These are phyloP conservation scores for Metschnikowia cubensis DNA, from an alignment of 805 yeast genomes.

Conservation along the genomic window DNA sequence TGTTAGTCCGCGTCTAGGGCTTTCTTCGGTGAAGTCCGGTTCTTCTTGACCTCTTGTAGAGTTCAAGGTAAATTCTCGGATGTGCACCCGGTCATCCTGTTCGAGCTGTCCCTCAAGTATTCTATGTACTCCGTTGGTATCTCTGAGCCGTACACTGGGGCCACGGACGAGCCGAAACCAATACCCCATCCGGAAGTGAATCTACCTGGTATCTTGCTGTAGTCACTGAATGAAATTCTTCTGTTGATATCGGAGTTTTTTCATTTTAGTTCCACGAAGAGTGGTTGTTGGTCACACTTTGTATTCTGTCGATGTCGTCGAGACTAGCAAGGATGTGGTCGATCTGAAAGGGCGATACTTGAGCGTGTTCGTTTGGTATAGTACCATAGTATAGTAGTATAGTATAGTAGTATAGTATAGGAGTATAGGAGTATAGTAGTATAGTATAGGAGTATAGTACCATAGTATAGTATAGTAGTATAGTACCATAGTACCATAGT, in stretches of 20 bases:
- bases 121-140: not conserved
- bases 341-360: not conserved
- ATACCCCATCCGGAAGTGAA: too few species aligned
- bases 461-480: too few species aligned
- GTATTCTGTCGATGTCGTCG: not conserved
- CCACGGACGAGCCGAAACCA: too few species aligned
- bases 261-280: not conserved
- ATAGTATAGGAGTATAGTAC: too few species aligned
- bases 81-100: not conserved
- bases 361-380: too few species aligned
- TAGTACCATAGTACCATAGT: too few species aligned
- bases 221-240: not conserved
- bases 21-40: not conserved
- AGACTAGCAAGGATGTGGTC: not conserved
- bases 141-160: too few species aligned
- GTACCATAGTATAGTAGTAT: too few species aligned
- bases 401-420: too few species aligned
- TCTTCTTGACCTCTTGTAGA: not conserved
- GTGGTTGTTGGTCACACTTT: not conserved
- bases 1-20: too few species aligned
- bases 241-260: not conserved
- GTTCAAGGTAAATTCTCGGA: not conserved
- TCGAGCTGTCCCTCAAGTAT: not conserved
- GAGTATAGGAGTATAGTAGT: too few species aligned
- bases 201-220: not conserved